Evolutionary conservation across 2,329 filamentous ascomycete species (phyloP), one percentile per base, ranked within the genome.

Genomic region (Aspergillus sclerotialis): DNA sequence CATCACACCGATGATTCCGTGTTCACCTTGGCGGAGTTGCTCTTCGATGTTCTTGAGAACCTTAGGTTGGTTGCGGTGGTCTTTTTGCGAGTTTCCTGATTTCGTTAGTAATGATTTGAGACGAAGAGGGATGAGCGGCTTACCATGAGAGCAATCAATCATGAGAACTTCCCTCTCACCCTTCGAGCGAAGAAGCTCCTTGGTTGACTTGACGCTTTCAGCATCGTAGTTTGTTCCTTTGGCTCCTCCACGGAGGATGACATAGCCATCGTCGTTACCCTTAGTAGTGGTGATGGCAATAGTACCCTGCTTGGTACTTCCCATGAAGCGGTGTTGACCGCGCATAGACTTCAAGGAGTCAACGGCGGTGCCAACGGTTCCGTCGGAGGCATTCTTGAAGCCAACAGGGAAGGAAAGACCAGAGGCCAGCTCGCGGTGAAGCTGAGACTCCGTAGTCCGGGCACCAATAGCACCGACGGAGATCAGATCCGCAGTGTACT

Each of bases 351-450:
- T 88, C 60, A 96, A 94, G 32, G 92, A 92, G 59, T 98, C 92
- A 50, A 96, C 86, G 9, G 92, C 89, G 4, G 96, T 89, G 37
- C 81, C 77, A 30, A 96, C 69, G 7, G 82, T 83, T 33, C 92
- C 92, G 60, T 98, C 92, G 19, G 92, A 98, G 45, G 92, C 92
- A 65, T 98, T 98, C 77, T 98, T 98, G 83, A 98, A 98, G 33
- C 92, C 92, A 8, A 98, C 88, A 2, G 92, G 92, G 82, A 95
- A 96, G 49, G 84, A 93, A 23, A 96, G 73, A 56, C 92, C 92
- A 34, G 84, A 92, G 14, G 92, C 90, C 44, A 98, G 71, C 67
- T 98, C 92, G 37, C 92, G 82, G 65, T 98, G 92, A 43, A 96
- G 74, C 69, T 98, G 92, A 33, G 82, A 89, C 69, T 98, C 92